These are phyloP conservation scores for Schrenkiella parvula DNA, from an alignment of 345 rosid genomes.

Conservation along the genomic window DNA sequence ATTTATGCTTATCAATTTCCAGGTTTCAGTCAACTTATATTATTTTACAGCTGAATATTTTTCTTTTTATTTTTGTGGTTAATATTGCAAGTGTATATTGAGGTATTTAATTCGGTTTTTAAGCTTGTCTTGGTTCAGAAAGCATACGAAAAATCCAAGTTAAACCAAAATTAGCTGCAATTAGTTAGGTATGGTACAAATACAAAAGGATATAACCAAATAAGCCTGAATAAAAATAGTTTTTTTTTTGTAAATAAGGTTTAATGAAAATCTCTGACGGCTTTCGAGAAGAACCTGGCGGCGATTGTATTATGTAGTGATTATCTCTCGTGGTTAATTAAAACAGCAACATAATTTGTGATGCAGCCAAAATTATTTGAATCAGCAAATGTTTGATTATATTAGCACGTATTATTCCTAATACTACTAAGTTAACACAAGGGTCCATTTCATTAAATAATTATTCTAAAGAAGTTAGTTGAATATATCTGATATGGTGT, in stretches of 20 bases:
- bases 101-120: background rate
- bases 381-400: slow-evolving; percentile 27
- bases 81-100: background rate
- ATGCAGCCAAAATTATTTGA: slow-evolving; percentile 9
- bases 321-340: slow-evolving; percentile 2
- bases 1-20: background rate
- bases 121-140: background rate
- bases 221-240: background rate
- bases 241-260: background rate
- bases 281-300: background rate
- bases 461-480: slow-evolving; percentile 7
- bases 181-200: background rate
- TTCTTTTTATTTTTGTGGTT: background rate
- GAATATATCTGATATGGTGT: background rate
- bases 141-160: background rate
- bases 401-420: background rate
- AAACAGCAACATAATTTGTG: background rate
- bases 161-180: background rate
- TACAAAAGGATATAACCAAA: background rate
- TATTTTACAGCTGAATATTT: background rate
- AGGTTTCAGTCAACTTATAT: background rate
- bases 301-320: background rate
- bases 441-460: slow-evolving; percentile 19
- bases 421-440: slow-evolving; percentile 3
- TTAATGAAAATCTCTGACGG: background rate